Percentiles rank a stretch among this genome's conserved stretches.
These are phyloP conservation scores for Tuber calosporum DNA, from an alignment of 495 filamentous ascomycete species.

Conservation along the genomic window DNA sequence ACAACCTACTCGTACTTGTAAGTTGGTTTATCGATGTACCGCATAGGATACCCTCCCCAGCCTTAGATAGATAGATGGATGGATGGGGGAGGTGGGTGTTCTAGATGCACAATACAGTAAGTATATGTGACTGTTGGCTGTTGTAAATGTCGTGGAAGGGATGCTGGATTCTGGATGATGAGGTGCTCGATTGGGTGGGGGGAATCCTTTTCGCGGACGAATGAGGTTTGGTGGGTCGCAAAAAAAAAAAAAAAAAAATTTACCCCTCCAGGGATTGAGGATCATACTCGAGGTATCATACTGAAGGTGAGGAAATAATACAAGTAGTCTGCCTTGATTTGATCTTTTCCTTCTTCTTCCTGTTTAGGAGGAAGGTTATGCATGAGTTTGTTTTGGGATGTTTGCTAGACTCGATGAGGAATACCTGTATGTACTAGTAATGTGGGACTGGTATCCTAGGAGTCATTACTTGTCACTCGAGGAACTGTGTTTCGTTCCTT, in stretches of 20 bases:
- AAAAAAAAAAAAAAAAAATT: too few relatives aligned
- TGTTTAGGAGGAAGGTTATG: background rate
- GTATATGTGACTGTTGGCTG: too few relatives aligned
- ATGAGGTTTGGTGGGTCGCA: background rate
- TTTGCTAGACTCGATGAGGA: background rate
- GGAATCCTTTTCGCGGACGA: background rate
- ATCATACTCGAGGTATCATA: background rate
- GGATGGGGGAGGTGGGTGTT: background rate
- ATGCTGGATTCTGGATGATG: background rate
- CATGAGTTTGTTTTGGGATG: background rate
- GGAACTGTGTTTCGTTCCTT: background rate
- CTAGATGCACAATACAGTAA: background rate
- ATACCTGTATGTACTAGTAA: too few relatives aligned
- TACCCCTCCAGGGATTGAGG: background rate
- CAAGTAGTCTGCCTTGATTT: too few relatives aligned
- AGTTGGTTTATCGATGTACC: too few relatives aligned
- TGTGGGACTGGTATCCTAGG: too few relatives aligned
- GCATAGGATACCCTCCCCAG: too few relatives aligned
- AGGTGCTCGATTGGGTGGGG: background rate
- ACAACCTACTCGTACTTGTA: too few relatives aligned
- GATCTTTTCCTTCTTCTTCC: background rate
- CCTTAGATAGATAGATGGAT: background rate
- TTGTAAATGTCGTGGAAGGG: too few relatives aligned
- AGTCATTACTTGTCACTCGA: background rate
- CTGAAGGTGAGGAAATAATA: background rate